Conservation (phyloP, 495 filamentous ascomycete species). For the Daldinia loculata region DNA sequence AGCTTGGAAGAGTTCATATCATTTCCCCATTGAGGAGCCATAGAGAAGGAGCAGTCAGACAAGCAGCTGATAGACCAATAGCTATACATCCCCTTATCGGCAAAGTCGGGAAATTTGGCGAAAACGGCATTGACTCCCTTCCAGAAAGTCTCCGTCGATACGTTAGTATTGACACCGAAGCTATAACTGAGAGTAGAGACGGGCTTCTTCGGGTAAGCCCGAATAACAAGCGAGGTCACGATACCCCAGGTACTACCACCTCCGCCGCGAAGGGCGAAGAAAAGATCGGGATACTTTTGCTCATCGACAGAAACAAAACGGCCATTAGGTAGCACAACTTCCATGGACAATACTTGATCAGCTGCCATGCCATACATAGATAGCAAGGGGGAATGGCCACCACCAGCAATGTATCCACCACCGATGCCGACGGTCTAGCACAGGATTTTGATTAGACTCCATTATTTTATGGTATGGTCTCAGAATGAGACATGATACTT, state of each 20-base stretch:
- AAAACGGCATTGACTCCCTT: conserved; percentile 59
- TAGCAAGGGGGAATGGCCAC: conserved; percentile 55
- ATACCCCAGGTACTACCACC: conserved; percentile 62
- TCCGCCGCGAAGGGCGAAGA: conserved; percentile 64
- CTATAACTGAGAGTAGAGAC: conserved; percentile 52
- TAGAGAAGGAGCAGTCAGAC: conserved; percentile 28
- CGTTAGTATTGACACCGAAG: conserved; percentile 38
- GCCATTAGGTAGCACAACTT: conserved; percentile 58
- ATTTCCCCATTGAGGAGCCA: conserved; percentile 49
- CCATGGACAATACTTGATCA: conserved; percentile 57
- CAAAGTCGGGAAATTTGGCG: conserved; percentile 51
- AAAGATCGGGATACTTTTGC: conserved; percentile 57
- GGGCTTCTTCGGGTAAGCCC: conserved; percentile 53
- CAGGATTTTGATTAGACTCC: background rate
- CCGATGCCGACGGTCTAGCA: conserved; percentile 45
- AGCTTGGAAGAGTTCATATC: conserved; percentile 40
- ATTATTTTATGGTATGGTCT: background rate
- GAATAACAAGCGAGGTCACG: conserved; percentile 60
- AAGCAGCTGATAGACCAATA: conserved; percentile 53
- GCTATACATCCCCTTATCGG: conserved; percentile 58
- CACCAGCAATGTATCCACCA: conserved; percentile 56
- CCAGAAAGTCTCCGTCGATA: conserved; percentile 59
- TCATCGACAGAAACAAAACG: conserved; percentile 52
- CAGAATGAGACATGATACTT: conserved; percentile 2
- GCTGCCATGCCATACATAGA: conserved; percentile 56